These are phyloP conservation scores for Aspergillus hiratsukae DNA, from an alignment of 2,329 filamentous ascomycete species.

Conservation along the genomic window DNA sequence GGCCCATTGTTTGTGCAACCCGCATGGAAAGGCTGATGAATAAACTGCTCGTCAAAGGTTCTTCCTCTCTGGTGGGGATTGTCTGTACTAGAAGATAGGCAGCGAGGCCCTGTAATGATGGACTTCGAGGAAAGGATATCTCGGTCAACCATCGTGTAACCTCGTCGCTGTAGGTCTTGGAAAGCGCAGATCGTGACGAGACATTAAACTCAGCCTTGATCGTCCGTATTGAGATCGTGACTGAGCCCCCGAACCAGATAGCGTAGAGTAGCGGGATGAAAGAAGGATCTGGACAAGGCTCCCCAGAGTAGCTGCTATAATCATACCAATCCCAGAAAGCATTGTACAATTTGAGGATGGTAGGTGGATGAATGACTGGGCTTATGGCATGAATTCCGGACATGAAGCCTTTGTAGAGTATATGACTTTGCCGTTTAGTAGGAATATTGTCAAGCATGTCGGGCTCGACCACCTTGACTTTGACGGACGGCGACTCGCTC, in stretches of 20 bases:
- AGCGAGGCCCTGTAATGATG: conserved; percentile 42
- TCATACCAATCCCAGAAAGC: conserved; percentile 46
- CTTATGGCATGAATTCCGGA: conserved; percentile 44
- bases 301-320: conserved; percentile 31
- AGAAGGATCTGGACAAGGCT: conserved; percentile 36
- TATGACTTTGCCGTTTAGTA: conserved; percentile 42
- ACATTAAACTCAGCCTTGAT: conserved; percentile 39
- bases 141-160: conserved; percentile 40
- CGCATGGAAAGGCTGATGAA: conserved; percentile 46
- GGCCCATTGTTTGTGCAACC: conserved; percentile 46
- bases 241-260: conserved; percentile 47
- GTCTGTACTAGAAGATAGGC: conserved; percentile 47
- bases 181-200: conserved; percentile 32
- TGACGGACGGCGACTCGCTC: conserved; percentile 31
- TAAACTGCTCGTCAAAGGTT: conserved; percentile 45
- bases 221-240: conserved; percentile 40
- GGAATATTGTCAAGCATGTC: conserved; percentile 42
- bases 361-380: conserved; percentile 43
- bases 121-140: conserved; percentile 43
- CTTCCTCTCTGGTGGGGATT: conserved; percentile 45
- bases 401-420: conserved; percentile 45
- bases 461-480: conserved; percentile 31
- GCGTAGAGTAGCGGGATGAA: conserved; percentile 44
- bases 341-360: conserved; percentile 38
- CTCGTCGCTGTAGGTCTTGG: conserved; percentile 39